A percentile compares a stretch with the other conserved stretches of the same genome.
These are phyloP conservation scores for Neurospora crassa DNA, from an alignment of 2,329 filamentous ascomycete species.

Conservation along the genomic window DNA sequence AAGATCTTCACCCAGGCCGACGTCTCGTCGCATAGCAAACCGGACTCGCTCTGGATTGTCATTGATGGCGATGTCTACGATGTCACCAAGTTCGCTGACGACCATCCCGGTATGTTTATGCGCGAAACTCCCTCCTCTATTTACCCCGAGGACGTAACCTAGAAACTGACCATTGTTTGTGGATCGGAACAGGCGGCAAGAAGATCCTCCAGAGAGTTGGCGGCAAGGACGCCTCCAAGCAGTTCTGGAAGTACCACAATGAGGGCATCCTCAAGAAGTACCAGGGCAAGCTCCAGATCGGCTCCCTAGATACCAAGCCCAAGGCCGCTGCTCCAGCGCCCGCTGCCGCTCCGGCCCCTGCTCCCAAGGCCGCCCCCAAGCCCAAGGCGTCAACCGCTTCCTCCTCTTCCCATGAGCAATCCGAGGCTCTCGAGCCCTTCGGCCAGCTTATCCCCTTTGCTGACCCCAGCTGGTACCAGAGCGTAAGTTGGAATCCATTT, in stretches of 20 bases:
- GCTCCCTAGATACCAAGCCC: conserved; percentile 82
- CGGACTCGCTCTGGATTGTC: conserved; percentile 76
- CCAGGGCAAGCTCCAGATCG: conserved; percentile 64
- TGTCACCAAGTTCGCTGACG: conserved; percentile 77
- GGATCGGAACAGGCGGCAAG: conserved; percentile 41
- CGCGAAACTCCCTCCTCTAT: background rate
- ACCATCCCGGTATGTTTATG: conserved; percentile 60
- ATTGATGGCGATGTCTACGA: conserved; percentile 96
- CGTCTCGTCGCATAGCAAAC: conserved; percentile 86
- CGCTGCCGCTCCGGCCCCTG: conserved; percentile 43
- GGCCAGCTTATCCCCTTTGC: conserved; percentile 84
- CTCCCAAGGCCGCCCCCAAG: conserved; percentile 27
- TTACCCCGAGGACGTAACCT: background rate
- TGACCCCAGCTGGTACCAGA: conserved; percentile 92
- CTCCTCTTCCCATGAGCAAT: conserved; percentile 35
- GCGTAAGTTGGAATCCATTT: conserved; percentile 44
- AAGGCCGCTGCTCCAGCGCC: conserved; percentile 44
- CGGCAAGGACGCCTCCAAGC: conserved; percentile 57
- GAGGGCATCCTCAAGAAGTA: conserved; percentile 86
- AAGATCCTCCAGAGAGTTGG: conserved; percentile 55
- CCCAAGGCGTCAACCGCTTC: conserved; percentile 27
- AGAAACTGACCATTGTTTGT: background rate
- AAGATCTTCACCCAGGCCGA: conserved; percentile 77
- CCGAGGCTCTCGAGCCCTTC: conserved; percentile 72
- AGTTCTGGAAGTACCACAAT: conserved; percentile 72